Base-by-base conservation (phyloP, 129 eudicot species). In the Saposhnikovia divaricata region DNA sequence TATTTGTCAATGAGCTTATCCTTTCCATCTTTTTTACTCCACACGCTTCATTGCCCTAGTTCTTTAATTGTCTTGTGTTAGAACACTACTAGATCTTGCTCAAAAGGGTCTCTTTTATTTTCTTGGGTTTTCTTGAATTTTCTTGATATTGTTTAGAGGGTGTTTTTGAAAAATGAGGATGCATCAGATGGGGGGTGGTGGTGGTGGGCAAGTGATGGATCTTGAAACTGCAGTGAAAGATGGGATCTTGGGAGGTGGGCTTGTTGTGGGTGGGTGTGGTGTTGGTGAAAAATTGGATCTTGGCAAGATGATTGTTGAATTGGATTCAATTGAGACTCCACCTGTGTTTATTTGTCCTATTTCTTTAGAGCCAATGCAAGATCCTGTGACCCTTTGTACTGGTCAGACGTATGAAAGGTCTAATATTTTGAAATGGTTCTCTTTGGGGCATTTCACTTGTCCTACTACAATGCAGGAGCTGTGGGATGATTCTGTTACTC, bases 381-480 rank as follows among this genome's bases (percentile, higher is more conserved):
- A 91, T 86, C 93, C 91, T 6, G 92, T 91, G 57, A 91, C 96
- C 45, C 91, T 91, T 78, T 91, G 96, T 72, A 91, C 96, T 1
- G 93, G 93, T 3, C 96, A 91, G 68, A 91, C 96, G 23, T 91
- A 87, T 61, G 96, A 91, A 81, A 80, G 88, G 78, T 77, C 86
- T 68, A 89, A 89, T 47, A 91, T 91, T 40, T 81, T 84, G 51
- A 87, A 87, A 84, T 89, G 96, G 96, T 83, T 89, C n/a, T 84
- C 87, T 38, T 57, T 89, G 45, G 91, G 96, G 28, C 93, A 91
- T 61, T 85, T 85, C 63, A 91, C 91, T 79, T 91, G 93, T 51
- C 96, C 96, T 80, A 89, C 96, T 5, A 91, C 96, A 77, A 87
- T 89, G 93, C 93, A 91, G 45, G 93, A 89, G 84, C 93, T 91